Evolutionary conservation across 2,329 filamentous ascomycete species (phyloP).

Genomic region (Helminthosporium solani): DNA sequence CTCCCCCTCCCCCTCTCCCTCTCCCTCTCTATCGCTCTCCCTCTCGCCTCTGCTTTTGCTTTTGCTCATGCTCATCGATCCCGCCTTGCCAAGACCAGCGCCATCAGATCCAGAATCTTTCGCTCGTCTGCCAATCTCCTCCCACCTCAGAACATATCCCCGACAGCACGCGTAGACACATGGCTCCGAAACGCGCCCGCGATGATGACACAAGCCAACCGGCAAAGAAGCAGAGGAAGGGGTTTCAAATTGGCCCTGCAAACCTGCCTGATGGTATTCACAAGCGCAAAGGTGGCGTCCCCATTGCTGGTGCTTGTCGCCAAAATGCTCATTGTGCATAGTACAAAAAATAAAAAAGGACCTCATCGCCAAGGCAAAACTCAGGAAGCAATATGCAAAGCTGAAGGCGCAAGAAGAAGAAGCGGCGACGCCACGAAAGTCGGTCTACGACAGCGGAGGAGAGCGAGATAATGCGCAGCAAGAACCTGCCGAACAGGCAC

Average conservation of each 20-base stretch:
- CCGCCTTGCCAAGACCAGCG: not conserved
- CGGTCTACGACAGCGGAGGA: constrained; percentile 37
- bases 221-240: constrained; percentile 59
- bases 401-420: constrained; percentile 67
- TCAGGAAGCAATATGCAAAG: constrained; percentile 90
- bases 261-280: constrained; percentile 90
- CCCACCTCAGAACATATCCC: not conserved
- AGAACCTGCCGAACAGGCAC: constrained; percentile 22
- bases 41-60: too few relatives aligned
- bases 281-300: constrained; percentile 68
- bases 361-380: constrained; percentile 87
- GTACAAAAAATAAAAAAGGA: constrained; percentile 87
- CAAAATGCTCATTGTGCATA: constrained; percentile 37
- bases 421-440: constrained; percentile 36
- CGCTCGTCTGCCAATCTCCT: not conserved
- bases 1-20: too few relatives aligned
- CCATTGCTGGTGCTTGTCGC: not conserved
- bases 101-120: not conserved
- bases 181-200: constrained; percentile 61
- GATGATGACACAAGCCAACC: constrained; percentile 45
- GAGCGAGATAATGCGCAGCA: constrained; percentile 13
- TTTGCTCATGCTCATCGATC: not conserved
- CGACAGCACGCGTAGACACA: constrained; percentile 29
- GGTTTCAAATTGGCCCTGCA: constrained; percentile 83
- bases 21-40: too few relatives aligned